These are phyloP conservation scores for Larix kaempferi DNA, from an alignment of 75 land plant genomes.

Conservation along the genomic window DNA sequence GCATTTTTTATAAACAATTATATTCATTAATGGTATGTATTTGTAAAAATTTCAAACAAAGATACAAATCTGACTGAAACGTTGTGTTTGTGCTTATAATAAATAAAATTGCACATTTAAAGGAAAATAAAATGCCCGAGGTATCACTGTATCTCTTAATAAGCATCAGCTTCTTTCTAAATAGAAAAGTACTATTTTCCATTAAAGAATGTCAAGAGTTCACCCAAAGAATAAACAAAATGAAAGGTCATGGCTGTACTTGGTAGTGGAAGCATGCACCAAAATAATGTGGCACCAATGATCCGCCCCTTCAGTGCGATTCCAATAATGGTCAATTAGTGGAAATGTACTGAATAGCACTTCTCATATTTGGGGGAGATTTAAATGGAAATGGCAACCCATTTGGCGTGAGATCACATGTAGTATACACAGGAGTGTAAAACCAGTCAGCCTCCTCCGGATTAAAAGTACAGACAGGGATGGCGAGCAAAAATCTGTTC, in stretches of 20 bases:
- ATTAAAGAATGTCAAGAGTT: not conserved
- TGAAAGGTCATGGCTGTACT: conserved; percentile 23
- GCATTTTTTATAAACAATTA: not conserved
- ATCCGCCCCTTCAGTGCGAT: conserved; percentile 31
- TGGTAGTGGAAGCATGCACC: conserved; percentile 22
- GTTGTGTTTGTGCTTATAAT: not conserved
- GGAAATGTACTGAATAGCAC: conserved; percentile 27
- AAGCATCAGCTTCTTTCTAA: not conserved
- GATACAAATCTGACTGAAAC: not conserved
- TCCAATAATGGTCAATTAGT: conserved; percentile 29
- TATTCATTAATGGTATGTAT: not conserved
- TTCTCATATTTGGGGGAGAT: conserved; percentile 28
- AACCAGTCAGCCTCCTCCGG: conserved; percentile 31
- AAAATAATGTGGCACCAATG: conserved; percentile 76
- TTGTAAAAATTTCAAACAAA: not conserved
- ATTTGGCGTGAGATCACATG: conserved; percentile 28
- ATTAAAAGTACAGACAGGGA: conserved; percentile 17
- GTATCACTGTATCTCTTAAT: not conserved
- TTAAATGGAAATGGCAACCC: conserved; percentile 29
- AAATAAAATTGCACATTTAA: not conserved
- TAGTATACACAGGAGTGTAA: conserved; percentile 24
- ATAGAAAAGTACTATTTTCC: not conserved
- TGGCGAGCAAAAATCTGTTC: conserved; percentile 15
- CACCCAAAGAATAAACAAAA: conserved; percentile 7
- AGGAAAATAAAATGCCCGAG: not conserved